These are phyloP conservation scores for Xylariaceae sp. DNA, from an alignment of 2,329 filamentous ascomycete genomes.

Conservation along the genomic window DNA sequence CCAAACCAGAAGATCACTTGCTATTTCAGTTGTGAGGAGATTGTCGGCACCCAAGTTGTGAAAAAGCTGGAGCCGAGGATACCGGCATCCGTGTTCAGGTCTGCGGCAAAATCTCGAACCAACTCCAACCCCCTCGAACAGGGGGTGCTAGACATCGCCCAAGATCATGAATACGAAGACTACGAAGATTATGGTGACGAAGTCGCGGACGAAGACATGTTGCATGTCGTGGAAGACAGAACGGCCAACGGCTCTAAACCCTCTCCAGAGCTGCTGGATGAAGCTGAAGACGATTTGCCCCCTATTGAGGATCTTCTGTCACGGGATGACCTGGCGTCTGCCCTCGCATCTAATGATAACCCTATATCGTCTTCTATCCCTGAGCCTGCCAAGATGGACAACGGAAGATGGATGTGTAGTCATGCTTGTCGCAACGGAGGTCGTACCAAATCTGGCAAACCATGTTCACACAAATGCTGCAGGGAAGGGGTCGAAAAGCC, in stretches of 20 bases:
- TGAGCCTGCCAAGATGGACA: constrained; percentile 48
- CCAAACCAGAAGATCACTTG: constrained; percentile 54
- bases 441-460: constrained; percentile 29
- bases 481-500: constrained; percentile 62
- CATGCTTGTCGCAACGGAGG: constrained; percentile 50
- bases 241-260: constrained; percentile 11
- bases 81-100: constrained; percentile 25
- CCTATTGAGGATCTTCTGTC: constrained; percentile 43
- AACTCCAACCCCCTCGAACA: background rate
- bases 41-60: constrained; percentile 53
- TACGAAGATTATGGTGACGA: too few species aligned
- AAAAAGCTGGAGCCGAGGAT: constrained; percentile 21
- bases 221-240: constrained; percentile 27
- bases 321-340: constrained; percentile 13
- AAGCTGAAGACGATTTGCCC: constrained; percentile 36
- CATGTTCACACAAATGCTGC: constrained; percentile 67
- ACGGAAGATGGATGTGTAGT: constrained; percentile 68
- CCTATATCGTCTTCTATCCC: constrained; percentile 1
- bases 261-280: constrained; percentile 6
- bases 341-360: too few species aligned
- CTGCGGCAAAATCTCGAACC: too few species aligned
- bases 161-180: constrained; percentile 18
- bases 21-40: constrained; percentile 75
- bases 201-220: constrained; percentile 35
- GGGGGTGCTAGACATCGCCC: constrained; percentile 3